A percentile compares a stretch with the other conserved stretches of the same genome.
Conservation (phyloP, 306 rosid species). For the Glycine latifolia region DNA sequence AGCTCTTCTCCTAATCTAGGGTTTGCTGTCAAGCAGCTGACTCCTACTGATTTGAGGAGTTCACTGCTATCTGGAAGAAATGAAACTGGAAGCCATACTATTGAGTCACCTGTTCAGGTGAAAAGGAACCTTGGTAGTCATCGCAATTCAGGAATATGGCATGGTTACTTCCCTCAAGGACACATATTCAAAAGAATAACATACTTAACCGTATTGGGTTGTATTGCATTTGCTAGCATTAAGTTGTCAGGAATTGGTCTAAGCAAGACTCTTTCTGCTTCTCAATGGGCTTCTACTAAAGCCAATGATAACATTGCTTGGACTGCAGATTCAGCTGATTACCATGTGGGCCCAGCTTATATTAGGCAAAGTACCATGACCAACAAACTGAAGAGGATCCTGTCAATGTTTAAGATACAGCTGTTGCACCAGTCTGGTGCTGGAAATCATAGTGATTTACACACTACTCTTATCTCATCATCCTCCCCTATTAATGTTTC, state of each 20-base stretch:
- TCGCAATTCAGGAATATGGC: constrained; percentile 61
- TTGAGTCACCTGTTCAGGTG: constrained; percentile 68
- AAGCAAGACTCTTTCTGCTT: constrained; percentile 54
- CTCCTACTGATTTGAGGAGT: constrained; percentile 77
- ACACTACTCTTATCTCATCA: constrained; percentile 50
- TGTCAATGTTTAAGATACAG: constrained; percentile 54
- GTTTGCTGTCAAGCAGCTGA: constrained; percentile 80
- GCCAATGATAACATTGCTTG: constrained; percentile 53
- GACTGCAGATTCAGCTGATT: constrained; percentile 64
- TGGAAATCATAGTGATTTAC: constrained; percentile 47
- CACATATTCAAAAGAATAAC: constrained; percentile 60
- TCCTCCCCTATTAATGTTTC: constrained; percentile 51
- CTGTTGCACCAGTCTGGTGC: constrained; percentile 55
- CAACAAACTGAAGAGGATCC: constrained; percentile 62
- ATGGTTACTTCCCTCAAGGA: constrained; percentile 53
- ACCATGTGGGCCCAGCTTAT: constrained; percentile 61
- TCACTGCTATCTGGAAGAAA: constrained; percentile 68
- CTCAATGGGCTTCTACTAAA: constrained; percentile 54
- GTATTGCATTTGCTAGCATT: constrained; percentile 70
- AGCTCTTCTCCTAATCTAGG: constrained; percentile 76
- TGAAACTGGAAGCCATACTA: constrained; percentile 51
- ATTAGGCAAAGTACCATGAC: constrained; percentile 56
- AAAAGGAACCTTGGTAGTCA: constrained; percentile 76
- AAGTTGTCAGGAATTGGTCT: constrained; percentile 65
- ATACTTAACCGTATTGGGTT: constrained; percentile 67